phyloP scores from a whole-genome alignment of 2,329 filamentous ascomycete genomes.

The Exophiala lecanii-corni region DNA sequence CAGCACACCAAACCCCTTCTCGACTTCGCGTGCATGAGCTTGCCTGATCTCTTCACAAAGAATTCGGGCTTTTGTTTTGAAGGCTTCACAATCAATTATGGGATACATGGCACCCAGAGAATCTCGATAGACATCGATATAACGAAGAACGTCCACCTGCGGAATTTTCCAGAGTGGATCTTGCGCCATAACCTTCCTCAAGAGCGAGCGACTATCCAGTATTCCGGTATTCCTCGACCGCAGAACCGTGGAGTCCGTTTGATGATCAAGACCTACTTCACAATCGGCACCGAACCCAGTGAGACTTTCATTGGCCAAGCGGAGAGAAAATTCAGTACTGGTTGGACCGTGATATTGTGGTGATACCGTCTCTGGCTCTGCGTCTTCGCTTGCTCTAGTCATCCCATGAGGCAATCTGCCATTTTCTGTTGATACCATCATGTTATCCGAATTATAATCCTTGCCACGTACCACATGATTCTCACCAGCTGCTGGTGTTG shows the following conservation, averaged over 20 bases:
- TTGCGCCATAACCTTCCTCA: slow-evolving; percentile 2
- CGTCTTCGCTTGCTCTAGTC: background rate
- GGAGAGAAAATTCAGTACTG: slow-evolving; percentile 9
- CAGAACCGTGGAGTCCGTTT: background rate
- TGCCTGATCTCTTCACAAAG: slow-evolving; percentile 2
- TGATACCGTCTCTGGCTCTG: slow-evolving; percentile 2
- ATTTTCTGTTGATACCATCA: too few species aligned
- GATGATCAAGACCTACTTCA: background rate
- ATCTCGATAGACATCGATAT: slow-evolving; percentile 4
- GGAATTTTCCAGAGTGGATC: slow-evolving; percentile 7
- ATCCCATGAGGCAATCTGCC: too few species aligned
- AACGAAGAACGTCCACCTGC: slow-evolving; percentile 2
- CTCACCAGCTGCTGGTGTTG: too few species aligned
- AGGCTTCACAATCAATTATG: background rate
- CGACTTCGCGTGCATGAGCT: background rate
- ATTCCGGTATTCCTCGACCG: too few species aligned
- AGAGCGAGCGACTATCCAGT: background rate
- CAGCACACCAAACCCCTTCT: slow-evolving; percentile 2
- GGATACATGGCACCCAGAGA: slow-evolving; percentile 12
- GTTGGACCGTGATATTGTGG: slow-evolving; percentile 11
- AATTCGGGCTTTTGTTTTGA: slow-evolving; percentile 2
- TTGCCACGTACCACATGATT: too few species aligned
- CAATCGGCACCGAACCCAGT: slow-evolving; percentile 3
- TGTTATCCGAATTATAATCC: too few species aligned
- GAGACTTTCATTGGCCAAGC: slow-evolving; percentile 8